These are phyloP conservation scores for Alternaria sp. DNA, from an alignment of 2,329 filamentous ascomycete species.

Conservation along the genomic window DNA sequence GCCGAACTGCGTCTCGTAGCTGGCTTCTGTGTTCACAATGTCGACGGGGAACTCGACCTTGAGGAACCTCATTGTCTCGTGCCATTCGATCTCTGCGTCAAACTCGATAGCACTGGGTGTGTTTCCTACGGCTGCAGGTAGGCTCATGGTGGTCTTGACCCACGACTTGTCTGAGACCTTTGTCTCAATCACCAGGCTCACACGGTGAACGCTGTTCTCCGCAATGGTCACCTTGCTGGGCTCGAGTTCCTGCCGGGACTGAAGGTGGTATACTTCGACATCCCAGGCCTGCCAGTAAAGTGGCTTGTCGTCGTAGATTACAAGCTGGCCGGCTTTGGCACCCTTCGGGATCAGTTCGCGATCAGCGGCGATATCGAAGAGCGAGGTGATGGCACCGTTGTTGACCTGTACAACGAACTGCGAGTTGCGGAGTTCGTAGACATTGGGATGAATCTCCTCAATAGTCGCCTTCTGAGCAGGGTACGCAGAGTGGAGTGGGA, in stretches of 20 bases:
- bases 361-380: constrained; percentile 75
- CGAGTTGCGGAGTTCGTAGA: constrained; percentile 81
- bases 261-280: constrained; percentile 93
- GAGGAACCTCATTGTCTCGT: constrained; percentile 95
- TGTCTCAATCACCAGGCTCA: constrained; percentile 82
- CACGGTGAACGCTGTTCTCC: constrained; percentile 74
- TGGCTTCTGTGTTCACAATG: constrained; percentile 87
- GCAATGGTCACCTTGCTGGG: constrained; percentile 72
- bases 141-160: constrained; percentile 82
- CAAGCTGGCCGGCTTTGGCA: constrained; percentile 85
- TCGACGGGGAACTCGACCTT: constrained; percentile 98
- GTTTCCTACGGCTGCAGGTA: constrained; percentile 71
- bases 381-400: constrained; percentile 79
- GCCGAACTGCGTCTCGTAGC: constrained; percentile 94
- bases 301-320: constrained; percentile 96
- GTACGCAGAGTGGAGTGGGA: constrained; percentile 32
- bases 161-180: constrained; percentile 87
- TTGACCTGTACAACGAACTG: constrained; percentile 76
- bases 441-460: constrained; percentile 61
- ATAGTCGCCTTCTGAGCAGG: constrained; percentile 51
- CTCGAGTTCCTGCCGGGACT: constrained; percentile 78
- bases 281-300: constrained; percentile 99
- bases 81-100: constrained; percentile 90
- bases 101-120: constrained; percentile 76
- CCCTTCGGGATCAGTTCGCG: constrained; percentile 78